A percentile compares a stretch with the other conserved stretches of the same genome.
These are phyloP conservation scores for Knufia fluminis DNA, from an alignment of 2,329 filamentous ascomycete genomes.

Conservation along the genomic window DNA sequence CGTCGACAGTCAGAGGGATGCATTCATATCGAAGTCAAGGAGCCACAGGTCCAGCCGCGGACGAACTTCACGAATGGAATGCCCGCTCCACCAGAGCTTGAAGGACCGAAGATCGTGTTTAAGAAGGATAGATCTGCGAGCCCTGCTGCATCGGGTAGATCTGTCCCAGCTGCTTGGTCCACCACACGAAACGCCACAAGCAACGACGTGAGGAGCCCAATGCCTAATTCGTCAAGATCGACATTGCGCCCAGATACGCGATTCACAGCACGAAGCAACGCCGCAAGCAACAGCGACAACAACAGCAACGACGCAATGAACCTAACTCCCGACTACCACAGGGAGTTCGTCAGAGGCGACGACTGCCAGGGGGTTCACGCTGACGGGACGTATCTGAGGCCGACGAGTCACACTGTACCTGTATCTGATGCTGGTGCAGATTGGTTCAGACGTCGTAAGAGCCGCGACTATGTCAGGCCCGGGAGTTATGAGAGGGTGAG, in stretches of 20 bases:
- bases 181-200: neutral
- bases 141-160: too few relatives aligned
- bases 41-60: neutral
- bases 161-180: neutral
- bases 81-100: neutral
- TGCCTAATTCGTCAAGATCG: too few relatives aligned
- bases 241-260: too few relatives aligned
- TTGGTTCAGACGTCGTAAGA: too few relatives aligned
- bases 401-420: neutral
- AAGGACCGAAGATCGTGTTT: neutral
- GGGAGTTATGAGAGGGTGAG: too few relatives aligned
- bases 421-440: too few relatives aligned
- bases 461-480: too few relatives aligned
- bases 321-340: neutral
- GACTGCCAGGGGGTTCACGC: constrained; percentile 3
- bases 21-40: too few relatives aligned
- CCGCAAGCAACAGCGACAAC: too few relatives aligned
- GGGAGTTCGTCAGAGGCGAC: neutral
- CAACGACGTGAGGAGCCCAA: too few relatives aligned
- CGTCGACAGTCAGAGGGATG: too few relatives aligned
- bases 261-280: too few relatives aligned
- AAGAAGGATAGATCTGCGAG: neutral
- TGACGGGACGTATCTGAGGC: neutral
- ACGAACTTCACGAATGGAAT: neutral
- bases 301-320: neutral